Percentiles rank a stretch among this genome's conserved stretches.
These are phyloP conservation scores for Pichia inconspicua DNA, from an alignment of 1,139 yeast species.

Conservation along the genomic window DNA sequence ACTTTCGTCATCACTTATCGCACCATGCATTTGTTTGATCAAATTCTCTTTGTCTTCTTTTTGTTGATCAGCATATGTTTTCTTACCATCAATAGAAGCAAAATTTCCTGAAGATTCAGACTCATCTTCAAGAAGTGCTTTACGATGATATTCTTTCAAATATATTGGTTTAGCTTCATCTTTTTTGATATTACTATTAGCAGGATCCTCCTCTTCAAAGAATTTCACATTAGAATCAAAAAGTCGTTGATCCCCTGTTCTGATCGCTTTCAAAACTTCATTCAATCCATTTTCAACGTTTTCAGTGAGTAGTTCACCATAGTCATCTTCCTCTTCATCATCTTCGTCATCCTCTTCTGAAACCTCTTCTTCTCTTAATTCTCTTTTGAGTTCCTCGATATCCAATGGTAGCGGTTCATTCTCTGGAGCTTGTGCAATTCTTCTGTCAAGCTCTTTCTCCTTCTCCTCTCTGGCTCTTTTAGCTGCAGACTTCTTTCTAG, in stretches of 20 bases:
- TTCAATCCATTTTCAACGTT: constrained; percentile 77
- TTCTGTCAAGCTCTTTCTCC: constrained; percentile 2
- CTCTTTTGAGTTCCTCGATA: constrained; percentile 21
- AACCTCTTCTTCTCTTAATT: constrained; percentile 16
- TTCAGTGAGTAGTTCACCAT: constrained; percentile 78
- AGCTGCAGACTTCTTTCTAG: constrained; percentile 86
- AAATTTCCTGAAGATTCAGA: constrained; percentile 46
- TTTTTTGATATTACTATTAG: constrained; percentile 21
- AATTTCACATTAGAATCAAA: constrained; percentile 63
- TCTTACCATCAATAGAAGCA: constrained; percentile 35
- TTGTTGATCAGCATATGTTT: constrained; percentile 66
- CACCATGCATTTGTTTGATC: constrained; percentile 66
- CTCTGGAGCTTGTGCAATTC: constrained; percentile 25
- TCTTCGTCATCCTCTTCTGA: constrained; percentile 32
- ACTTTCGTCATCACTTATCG: constrained; percentile 45
- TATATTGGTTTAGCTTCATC: constrained; percentile 64
- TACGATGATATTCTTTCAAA: constrained; percentile 87
- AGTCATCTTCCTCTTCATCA: constrained; percentile 85
- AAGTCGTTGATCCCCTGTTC: constrained; percentile 54
- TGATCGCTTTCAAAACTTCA: constrained; percentile 63
- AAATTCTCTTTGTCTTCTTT: constrained; percentile 67
- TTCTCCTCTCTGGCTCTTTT: constrained; percentile 55
- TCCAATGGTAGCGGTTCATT: constrained; percentile 20
- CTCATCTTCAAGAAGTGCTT: constrained; percentile 62
- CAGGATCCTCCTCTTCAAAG: constrained; percentile 41